Evolutionary conservation across 192 early-diverging fungal species (phyloP).

Genomic region (Podochytrium sp.): DNA sequence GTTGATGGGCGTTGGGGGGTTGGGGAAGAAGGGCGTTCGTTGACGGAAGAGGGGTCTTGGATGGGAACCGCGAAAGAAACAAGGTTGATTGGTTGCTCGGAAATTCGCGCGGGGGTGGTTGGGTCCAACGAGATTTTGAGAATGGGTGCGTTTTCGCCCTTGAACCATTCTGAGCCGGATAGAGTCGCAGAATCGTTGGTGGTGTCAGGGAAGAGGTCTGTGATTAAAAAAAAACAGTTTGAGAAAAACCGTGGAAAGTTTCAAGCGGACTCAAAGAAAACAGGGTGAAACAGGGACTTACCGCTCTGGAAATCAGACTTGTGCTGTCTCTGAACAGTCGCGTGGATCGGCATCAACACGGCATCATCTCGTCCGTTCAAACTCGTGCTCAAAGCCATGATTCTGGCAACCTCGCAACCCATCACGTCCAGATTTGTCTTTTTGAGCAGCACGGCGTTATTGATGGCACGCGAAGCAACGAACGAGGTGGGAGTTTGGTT

Average conservation of each 20-base stretch:
- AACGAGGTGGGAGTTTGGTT: slow-evolving; percentile 7
- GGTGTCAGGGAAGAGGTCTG: slow-evolving; percentile 87
- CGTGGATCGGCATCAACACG: slow-evolving; percentile 72
- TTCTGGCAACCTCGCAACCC: slow-evolving; percentile 40
- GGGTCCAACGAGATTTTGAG: slow-evolving; percentile 21
- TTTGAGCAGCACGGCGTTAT: slow-evolving; percentile 69
- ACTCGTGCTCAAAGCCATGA: slow-evolving; percentile 48
- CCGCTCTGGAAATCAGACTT: slow-evolving; percentile 77
- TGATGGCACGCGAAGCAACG: slow-evolving; percentile 31
- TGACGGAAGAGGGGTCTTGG: no score
- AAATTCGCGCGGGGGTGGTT: not conserved
- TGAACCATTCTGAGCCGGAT: slow-evolving; percentile 64
- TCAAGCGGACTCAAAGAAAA: not conserved
- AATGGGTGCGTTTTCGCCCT: slow-evolving; percentile 29
- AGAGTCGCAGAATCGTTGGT: slow-evolving; percentile 42
- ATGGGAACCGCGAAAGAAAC: not conserved
- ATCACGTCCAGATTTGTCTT: slow-evolving; percentile 71
- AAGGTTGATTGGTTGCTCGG: not conserved
- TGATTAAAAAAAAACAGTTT: not conserved
- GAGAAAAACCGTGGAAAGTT: no score
- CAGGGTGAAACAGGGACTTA: not conserved
- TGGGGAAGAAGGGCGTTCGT: no score
- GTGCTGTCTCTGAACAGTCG: slow-evolving; percentile 70
- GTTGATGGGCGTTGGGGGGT: no score
- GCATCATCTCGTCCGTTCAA: slow-evolving; percentile 50